These are phyloP conservation scores for Solanum lignicaule DNA, from an alignment of 257 asterid genomes.

Conservation along the genomic window DNA sequence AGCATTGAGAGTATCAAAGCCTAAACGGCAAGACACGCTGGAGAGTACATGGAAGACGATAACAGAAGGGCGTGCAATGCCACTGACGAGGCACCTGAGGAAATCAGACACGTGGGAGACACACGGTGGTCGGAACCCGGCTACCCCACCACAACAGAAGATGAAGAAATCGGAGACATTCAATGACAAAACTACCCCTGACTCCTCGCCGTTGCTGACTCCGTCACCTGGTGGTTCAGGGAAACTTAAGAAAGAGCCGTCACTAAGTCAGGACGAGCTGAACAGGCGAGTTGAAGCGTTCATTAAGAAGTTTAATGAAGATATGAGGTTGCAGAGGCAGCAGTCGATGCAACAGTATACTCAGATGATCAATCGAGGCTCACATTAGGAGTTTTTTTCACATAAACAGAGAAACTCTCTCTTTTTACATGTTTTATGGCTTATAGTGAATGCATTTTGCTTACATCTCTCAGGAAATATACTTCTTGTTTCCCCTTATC, in stretches of 20 bases:
- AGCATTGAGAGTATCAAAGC: conserved; percentile 48
- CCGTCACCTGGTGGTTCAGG: conserved; percentile 23
- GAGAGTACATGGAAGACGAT: conserved; percentile 83
- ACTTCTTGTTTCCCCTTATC: background rate
- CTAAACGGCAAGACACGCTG: conserved; percentile 58
- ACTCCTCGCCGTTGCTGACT: conserved; percentile 9
- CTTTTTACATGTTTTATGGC: background rate
- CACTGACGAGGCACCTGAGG: conserved; percentile 52
- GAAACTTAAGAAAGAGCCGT: conserved; percentile 49
- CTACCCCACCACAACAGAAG: conserved; percentile 15
- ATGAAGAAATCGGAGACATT: conserved; percentile 64
- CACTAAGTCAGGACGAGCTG: conserved; percentile 64
- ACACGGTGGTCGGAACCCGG: conserved; percentile 13
- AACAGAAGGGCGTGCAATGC: conserved; percentile 72
- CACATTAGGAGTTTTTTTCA: background rate
- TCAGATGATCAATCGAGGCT: conserved; percentile 39
- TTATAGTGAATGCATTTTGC: background rate
- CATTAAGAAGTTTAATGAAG: conserved; percentile 72
- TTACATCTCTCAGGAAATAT: background rate
- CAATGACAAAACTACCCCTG: conserved; percentile 13
- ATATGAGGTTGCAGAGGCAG: conserved; percentile 75
- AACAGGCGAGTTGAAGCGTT: conserved; percentile 73
- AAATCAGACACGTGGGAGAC: conserved; percentile 79
- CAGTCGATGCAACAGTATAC: conserved; percentile 54
- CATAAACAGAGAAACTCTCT: conserved; percentile 1